Evolutionary conservation across 495 filamentous ascomycete species (phyloP), one percentile per base, ranked within the genome.

Genomic region (Penicillium argentinense): DNA sequence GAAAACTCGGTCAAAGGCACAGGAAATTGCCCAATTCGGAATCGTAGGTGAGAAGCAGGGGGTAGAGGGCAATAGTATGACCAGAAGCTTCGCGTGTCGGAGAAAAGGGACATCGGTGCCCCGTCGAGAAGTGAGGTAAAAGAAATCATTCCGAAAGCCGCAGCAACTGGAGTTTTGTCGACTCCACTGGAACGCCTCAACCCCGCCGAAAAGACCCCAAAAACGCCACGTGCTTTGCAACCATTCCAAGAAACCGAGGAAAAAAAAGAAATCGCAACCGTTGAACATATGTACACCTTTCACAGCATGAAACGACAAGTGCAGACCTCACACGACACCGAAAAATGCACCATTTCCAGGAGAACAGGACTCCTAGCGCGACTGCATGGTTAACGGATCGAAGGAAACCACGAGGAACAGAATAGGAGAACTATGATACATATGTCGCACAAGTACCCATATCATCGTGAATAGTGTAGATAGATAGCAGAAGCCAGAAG

Each of bases 371-470:
- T 9, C 50, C 47, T 46, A 54, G 33, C 26, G 33, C 24, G 29
- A 50, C 22, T 26, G 19, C 37, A 42, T 38, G 40, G 38, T 29
- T 16, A 45, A 41, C 12, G 47, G 42, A 21, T 38, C 51, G 41
- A n/a, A 39, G 42, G 19, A 21, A 45, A 47, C 3, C 36, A 39
- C n/a, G 36, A 47, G 45, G 33, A 51, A 41, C 34, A 38, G 39
- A 54, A 45, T 21, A 11, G 33, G 33, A 33, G 37, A 52, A 60
- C 51, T 68, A 68, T 68, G 62, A 64, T 68, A 68, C 64, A 68
- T 28, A 49, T 39, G 41, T 56, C 49, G 44, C 57, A 47, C 38
- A 52, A 52, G 51, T 34, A 54, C 21, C 49, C 54, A 49, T 59
- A 47, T 42, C 51, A 44, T 63, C 57, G 53, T 66, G 39, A 48